These are phyloP conservation scores for Saccharomyces pastorianus DNA, from an alignment of 1,139 yeast genomes.

Conservation along the genomic window DNA sequence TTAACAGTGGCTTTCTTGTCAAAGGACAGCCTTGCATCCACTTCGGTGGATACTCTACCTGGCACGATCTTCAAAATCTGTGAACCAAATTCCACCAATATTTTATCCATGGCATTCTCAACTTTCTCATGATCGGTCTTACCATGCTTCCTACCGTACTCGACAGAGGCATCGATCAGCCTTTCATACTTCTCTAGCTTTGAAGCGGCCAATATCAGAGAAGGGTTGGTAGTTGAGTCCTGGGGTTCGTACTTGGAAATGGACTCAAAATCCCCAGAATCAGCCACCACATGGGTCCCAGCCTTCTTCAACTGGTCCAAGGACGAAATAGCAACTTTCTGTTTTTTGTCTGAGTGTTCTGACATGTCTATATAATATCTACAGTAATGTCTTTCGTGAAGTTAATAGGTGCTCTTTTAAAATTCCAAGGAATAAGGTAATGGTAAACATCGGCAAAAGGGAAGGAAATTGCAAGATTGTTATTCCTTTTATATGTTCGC, in stretches of 20 bases:
- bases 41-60: no score
- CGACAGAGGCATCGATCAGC: conserved; percentile 83
- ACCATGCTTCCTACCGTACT: conserved; percentile 62
- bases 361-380: conserved; percentile 12
- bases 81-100: conserved; percentile 91
- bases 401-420: no score
- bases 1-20: conserved; percentile 85
- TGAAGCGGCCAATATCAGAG: conserved; percentile 90
- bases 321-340: conserved; percentile 50
- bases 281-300: conserved; percentile 93
- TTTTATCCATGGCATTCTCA: conserved; percentile 73
- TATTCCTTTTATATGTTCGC: not conserved
- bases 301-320: conserved; percentile 81
- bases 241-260: conserved; percentile 97
- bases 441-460: not conserved
- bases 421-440: not conserved
- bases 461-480: not conserved
- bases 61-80: conserved; percentile 47
- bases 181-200: conserved; percentile 81
- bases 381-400: no score
- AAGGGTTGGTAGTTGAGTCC: conserved; percentile 98
- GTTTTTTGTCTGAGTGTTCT: conserved; percentile 24
- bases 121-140: conserved; percentile 54
- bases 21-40: conserved; percentile 32
- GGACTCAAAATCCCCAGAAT: conserved; percentile 96